Conservation (phyloP, 2,329 filamentous ascomycete species). For the Trichophyton rubrum region DNA sequence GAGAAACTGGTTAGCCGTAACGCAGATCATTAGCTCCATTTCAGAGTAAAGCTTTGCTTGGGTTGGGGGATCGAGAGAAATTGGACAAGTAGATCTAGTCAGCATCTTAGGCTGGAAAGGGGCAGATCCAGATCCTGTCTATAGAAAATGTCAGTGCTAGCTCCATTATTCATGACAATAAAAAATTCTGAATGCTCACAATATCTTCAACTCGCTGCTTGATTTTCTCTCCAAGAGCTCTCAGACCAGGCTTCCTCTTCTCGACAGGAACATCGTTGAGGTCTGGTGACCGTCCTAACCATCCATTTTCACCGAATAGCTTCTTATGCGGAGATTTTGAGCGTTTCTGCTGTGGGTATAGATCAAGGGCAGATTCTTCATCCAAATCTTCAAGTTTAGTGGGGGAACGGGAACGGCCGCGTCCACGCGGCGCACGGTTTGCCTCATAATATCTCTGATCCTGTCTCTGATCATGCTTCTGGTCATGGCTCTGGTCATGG, state of each 20-base stretch:
- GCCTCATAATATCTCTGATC: not conserved
- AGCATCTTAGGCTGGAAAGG: constrained; percentile 15
- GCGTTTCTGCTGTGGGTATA: constrained; percentile 12
- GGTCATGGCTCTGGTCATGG: not conserved
- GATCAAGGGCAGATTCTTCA: constrained; percentile 15
- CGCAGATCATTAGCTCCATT: constrained; percentile 35
- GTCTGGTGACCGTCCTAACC: constrained; percentile 26
- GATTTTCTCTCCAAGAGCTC: constrained; percentile 27
- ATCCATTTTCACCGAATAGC: constrained; percentile 32
- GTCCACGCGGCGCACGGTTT: constrained; percentile 6
- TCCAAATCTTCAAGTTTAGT: constrained; percentile 18
- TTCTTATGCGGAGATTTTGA: constrained; percentile 29
- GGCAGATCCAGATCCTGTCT: constrained; percentile 3
- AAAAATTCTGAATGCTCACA: constrained; percentile 17
- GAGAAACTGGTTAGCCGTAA: constrained; percentile 35
- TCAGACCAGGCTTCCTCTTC: constrained; percentile 21
- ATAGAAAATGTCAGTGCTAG: not conserved
- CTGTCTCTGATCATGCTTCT: too few relatives aligned
- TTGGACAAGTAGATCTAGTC: constrained; percentile 19
- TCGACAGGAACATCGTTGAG: constrained; percentile 20
- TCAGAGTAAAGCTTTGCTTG: constrained; percentile 36
- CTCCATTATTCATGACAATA: not conserved
- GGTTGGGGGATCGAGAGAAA: constrained; percentile 29
- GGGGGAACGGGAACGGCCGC: constrained; percentile 14
- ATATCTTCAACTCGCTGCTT: constrained; percentile 28